These are phyloP conservation scores for Termitomyces sp. DNA, from an alignment of 768 basidiomycete genomes.

Conservation along the genomic window DNA sequence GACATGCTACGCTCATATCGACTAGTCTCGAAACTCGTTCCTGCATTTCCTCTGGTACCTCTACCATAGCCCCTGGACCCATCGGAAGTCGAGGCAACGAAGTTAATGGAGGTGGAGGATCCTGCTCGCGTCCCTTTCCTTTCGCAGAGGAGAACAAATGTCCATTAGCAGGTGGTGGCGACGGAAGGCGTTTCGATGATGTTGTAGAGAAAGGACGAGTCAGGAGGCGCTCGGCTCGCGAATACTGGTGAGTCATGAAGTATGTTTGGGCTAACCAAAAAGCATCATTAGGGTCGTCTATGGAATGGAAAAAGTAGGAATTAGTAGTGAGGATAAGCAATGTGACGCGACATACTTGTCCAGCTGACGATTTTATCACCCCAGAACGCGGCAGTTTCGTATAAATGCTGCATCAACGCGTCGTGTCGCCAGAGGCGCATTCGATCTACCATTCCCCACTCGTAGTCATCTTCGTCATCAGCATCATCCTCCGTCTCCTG, in stretches of 20 bases:
- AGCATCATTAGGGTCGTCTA: slow-evolving; percentile 95
- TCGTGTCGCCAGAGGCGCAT: slow-evolving; percentile 98
- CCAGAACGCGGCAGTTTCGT: slow-evolving; percentile 97
- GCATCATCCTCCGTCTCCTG: slow-evolving; percentile 63
- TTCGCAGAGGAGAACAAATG: slow-evolving; percentile 38
- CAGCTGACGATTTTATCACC: slow-evolving; percentile 95
- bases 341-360: slow-evolving; percentile 70
- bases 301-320: slow-evolving; percentile 3
- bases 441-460: slow-evolving; percentile 89
- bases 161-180: slow-evolving; percentile 38
- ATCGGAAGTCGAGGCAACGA: slow-evolving; percentile 59
- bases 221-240: slow-evolving; percentile 88
- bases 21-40: slow-evolving; percentile 75
- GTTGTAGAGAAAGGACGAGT: slow-evolving; percentile 77
- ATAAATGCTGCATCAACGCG: slow-evolving; percentile 97
- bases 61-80: slow-evolving; percentile 69
- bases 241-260: slow-evolving; percentile 94
- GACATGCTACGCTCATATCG: slow-evolving; percentile 92
- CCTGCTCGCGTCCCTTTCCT: slow-evolving; percentile 63
- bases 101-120: slow-evolving; percentile 29
- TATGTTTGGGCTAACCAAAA: slow-evolving; percentile 99
- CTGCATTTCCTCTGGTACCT: slow-evolving; percentile 61
- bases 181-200: slow-evolving; percentile 36
- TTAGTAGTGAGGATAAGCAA: not conserved
- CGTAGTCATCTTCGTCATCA: slow-evolving; percentile 54